Evolutionary conservation across 2,329 filamentous ascomycete species (phyloP).

Genomic region (Dactylellina sp.): DNA sequence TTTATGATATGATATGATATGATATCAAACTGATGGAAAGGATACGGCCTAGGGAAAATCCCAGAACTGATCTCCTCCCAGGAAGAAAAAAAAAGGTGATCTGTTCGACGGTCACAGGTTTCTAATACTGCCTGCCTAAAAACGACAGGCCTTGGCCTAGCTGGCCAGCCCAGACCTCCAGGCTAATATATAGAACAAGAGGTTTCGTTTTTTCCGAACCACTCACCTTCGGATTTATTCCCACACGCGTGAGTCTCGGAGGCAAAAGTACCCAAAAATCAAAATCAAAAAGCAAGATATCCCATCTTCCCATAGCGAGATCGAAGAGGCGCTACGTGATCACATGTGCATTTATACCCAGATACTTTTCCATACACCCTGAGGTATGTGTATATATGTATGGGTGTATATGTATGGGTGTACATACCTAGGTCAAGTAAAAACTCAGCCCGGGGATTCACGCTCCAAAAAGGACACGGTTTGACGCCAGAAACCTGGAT

Average conservation of each 20-base stretch:
- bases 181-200: constrained; percentile 22
- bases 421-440: no score
- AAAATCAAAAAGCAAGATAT: background rate
- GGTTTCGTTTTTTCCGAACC: constrained; percentile 36
- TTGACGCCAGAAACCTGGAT: constrained; percentile 31
- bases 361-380: no score
- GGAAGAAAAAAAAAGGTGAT: background rate
- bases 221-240: constrained; percentile 29
- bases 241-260: constrained; percentile 30
- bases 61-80: no score
- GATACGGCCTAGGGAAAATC: no score
- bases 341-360: constrained; percentile 26
- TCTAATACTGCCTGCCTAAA: no score
- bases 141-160: background rate
- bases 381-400: no score
- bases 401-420: no score
- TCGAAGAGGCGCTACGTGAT: constrained; percentile 21
- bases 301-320: background rate
- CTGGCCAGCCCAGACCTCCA: constrained; percentile 7
- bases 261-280: constrained; percentile 26
- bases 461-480: no score
- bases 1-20: background rate
- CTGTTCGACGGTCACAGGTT: no score
- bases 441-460: no score
- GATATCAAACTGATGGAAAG: no score